Base-by-base conservation (phyloP, 2,329 filamentous ascomycete species). In the Phoma sp. region DNA sequence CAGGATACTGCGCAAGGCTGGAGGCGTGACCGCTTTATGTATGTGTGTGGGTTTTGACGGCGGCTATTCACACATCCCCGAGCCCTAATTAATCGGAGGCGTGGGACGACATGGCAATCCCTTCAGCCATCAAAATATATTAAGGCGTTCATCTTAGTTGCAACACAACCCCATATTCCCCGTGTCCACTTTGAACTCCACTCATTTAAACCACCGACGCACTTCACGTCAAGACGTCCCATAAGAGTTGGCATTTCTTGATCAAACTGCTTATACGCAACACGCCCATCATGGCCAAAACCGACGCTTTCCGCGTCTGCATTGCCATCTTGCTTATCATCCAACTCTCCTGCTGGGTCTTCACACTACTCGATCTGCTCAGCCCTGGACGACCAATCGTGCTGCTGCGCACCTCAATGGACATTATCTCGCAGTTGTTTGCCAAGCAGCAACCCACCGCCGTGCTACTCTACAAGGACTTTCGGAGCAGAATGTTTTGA, bases 311-410 rank as follows among this genome's bases (percentile, higher is more conserved):
- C 57, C 68, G 68, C 39, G 27, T 62, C 40, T 65, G 61, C 61
- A 65, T 74, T 48, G 57, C 60, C 33, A 53, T 72, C 37, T 67
- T 74, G 9, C 65, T 73, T 36, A 43, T 63, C 18, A 52, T 73
- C 32, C 70, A 74, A 55, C 53, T 65, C 18, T 60, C 63, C 10
- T 70, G 65, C 60, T 74, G 70, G 70, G 44, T 60, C 35, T 52
- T 72, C 1, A 68, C 66, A 1, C 57, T 74, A 0, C 64, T 70
- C 44, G 68, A 73, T 39, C 59, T 74, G 1, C 57, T 70, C 41
- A 62, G 60, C 35, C 70, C 70, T 0, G 69, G 69, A 3, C 69
- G 66, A 22, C 66, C 69, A 0, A 61, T 60, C 13, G 58, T 58
- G 6, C 24, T 72, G 13, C 46, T 66, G 13, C 65, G 67, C 33